phyloP scores from a whole-genome alignment of 2,329 filamentous ascomycete genomes.

The Botryotinia convoluta region DNA sequence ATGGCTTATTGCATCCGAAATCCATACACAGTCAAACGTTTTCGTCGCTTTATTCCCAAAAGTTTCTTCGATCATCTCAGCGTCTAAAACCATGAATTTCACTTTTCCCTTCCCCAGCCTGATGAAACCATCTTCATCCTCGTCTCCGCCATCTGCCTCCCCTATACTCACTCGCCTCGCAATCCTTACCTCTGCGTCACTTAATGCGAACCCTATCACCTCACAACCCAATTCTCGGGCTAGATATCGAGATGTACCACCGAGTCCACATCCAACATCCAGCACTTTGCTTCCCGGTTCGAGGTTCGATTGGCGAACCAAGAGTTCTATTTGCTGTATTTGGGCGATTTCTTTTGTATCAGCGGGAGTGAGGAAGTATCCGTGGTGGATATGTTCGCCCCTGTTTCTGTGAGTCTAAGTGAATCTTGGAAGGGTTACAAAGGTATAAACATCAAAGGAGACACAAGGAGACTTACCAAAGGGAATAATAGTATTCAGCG shows the following conservation, averaged over 20 bases:
- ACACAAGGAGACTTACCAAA: slow-evolving; percentile 47
- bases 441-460: neutral
- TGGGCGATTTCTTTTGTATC: slow-evolving; percentile 59
- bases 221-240: neutral
- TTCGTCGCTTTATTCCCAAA: slow-evolving; percentile 42
- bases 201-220: slow-evolving; percentile 61
- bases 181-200: slow-evolving; percentile 56
- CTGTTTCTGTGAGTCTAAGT: slow-evolving; percentile 36
- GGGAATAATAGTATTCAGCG: slow-evolving; percentile 59
- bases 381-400: slow-evolving; percentile 64
- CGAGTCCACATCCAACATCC: slow-evolving; percentile 60
- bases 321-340: slow-evolving; percentile 54
- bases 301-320: slow-evolving; percentile 50
- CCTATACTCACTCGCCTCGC: slow-evolving; percentile 50
- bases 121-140: slow-evolving; percentile 40
- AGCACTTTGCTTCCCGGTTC: slow-evolving; percentile 45
- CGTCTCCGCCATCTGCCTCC: slow-evolving; percentile 24
- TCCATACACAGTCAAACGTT: slow-evolving; percentile 58
- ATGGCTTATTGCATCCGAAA: slow-evolving; percentile 60
- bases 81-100: slow-evolving; percentile 57
- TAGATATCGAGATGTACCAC: slow-evolving; percentile 51
- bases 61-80: slow-evolving; percentile 56
- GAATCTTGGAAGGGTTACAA: neutral
- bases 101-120: slow-evolving; percentile 42
- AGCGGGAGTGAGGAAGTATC: slow-evolving; percentile 53